Evolutionary conservation across 352 stramenopile species (phyloP), one percentile per base, ranked within the genome.

Genomic region (Phytophthora lateralis): DNA sequence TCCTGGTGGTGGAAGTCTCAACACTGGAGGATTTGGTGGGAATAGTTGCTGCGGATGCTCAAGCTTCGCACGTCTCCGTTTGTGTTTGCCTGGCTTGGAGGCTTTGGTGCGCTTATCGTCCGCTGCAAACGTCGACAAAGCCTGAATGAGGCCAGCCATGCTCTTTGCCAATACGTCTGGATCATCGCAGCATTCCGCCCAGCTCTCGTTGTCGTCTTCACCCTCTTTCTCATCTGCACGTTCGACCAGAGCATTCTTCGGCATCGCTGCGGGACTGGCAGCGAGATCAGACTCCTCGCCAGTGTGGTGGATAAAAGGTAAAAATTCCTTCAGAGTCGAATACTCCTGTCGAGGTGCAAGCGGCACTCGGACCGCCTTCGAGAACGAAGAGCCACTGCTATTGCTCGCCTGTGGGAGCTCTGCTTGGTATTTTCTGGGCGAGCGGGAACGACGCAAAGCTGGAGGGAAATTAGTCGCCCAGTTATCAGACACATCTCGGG

Each of bases 71-170:
- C 48, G 54, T 20, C 55, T 44, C 45, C 53, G 62, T 43, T 48
- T 58, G 8, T n/a, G 30, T 27, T 59, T 58, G 5, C 60, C 37
- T 11, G 3, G 11, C 20, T 62, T 63, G 8, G 35, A 18, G 10
- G 9, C 7, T 43, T 56, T 66, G 10, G 10, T 27, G 11, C 32
- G 8, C 34, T 61, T 70, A 0, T 37, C 41, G 26, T 30, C 42
- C 8, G 44, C 46, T 7, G 61, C 62, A 38, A 71, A 71, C 6
- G 56, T 66, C 34, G 63, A 66, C n/a, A 71, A 38, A 3, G 63
- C 39, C 18, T 71, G 56, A 20, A 71, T 71, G 30, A 71, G 63
- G 1, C 50, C 56, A 27, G 63, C 50, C 63, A 66, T 71, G 18
- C 49, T 70, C 24, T 47, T 70, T 1, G 48, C 37, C 8, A 66